Percentiles rank a stretch among this genome's conserved stretches.
These are phyloP conservation scores for Phoenix roebelenii DNA, from an alignment of 176 grass and related monocot species.

Conservation along the genomic window DNA sequence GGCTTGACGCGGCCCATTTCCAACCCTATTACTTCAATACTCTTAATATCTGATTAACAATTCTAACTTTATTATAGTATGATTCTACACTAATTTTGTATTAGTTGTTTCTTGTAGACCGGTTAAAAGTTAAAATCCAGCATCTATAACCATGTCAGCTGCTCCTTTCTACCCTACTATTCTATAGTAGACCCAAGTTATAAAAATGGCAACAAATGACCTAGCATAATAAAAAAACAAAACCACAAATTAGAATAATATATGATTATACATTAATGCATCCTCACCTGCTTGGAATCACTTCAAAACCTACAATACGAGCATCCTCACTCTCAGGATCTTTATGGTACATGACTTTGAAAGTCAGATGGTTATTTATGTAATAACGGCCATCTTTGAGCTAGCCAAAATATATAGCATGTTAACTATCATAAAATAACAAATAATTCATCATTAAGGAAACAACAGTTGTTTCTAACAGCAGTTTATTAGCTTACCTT, in stretches of 20 bases:
- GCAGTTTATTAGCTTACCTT: constrained; percentile 20
- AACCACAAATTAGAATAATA: constrained; percentile 1
- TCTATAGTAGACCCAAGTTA: background rate
- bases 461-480: background rate
- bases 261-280: background rate
- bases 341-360: constrained; percentile 48
- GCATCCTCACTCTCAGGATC: constrained; percentile 26
- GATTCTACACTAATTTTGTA: background rate
- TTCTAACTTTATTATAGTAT: background rate
- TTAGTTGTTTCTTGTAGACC: background rate
- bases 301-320: constrained; percentile 46
- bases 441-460: background rate
- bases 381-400: constrained; percentile 29
- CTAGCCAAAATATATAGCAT: constrained; percentile 10
- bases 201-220: background rate
- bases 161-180: background rate
- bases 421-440: background rate
- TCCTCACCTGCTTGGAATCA: constrained; percentile 37
- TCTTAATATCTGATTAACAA: background rate
- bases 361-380: constrained; percentile 52
- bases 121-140: background rate
- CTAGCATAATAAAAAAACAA: background rate
- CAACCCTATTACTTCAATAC: background rate
- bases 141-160: background rate
- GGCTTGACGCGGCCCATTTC: background rate